Base-by-base conservation (phyloP, 345 rosid species). In the Rhodamnia rubescens region DNA sequence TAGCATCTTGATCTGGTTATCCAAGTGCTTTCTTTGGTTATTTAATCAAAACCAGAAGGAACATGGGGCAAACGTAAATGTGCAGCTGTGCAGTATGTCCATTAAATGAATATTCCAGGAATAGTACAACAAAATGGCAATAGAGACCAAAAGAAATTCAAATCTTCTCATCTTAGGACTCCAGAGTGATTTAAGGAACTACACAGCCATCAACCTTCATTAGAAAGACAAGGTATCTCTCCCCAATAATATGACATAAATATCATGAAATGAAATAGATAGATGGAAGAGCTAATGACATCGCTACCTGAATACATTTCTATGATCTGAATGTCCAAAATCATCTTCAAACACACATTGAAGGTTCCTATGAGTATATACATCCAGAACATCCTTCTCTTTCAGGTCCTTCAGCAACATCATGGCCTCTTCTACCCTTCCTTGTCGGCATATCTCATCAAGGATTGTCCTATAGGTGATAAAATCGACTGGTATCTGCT, bases 391-490 rank as follows among this genome's bases (percentile, higher is more conserved):
- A 83, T 90, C 89, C 85, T 89, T 93, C 85, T 89, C 92, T 85
- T 87, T 90, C 91, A 94, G 87, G 89, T 90, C 92, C 85, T 88
- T 93, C 90, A 96, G 85, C 84, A 96, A 81, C 36, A 84, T 84
- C 88, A 55, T 91, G 52, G 94, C 97, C 85, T 95, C 98, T 85
- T 85, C 89, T 16, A 82, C 87, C 86, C 83, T 91, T 83, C 94
- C 92, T 47, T 82, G 87, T 86, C 98, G 91, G 86, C 98, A 94
- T 16, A 92, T 91, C 93, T 94, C 99, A 85, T 94, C 97, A 84
- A 95, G 84, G 54, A 95, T 53, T 53, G 98, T 96, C 85, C 85
- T 94, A 87, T 85, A 90, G 1, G 96, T 94, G 78, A 96, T 94
- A 20, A 92, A 91, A 91, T 96, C 99, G 81, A 90, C 95, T 6